A percentile compares a stretch with the other conserved stretches of the same genome.
Conservation (phyloP, 164 flowering plant species). For the Echeveria elegans region DNA sequence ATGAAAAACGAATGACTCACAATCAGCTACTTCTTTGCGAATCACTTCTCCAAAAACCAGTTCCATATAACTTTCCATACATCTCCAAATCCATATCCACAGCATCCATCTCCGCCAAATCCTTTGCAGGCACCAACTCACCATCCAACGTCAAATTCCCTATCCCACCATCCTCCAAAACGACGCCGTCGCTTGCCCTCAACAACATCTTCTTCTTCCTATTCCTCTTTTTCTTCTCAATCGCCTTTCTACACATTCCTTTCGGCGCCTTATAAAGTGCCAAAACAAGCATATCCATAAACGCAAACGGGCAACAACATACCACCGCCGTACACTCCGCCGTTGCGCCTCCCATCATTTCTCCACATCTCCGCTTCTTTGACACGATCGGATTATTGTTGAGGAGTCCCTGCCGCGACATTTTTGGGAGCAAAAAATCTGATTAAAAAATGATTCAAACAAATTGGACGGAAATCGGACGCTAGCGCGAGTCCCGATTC, state of each 20-base stretch:
- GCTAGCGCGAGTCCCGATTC: background rate
- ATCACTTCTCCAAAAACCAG: conserved; percentile 38
- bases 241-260: conserved; percentile 23
- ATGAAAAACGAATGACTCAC: background rate
- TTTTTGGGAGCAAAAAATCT: background rate
- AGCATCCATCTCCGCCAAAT: conserved; percentile 9
- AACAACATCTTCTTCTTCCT: conserved; percentile 13
- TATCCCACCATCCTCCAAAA: background rate
- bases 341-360: conserved; percentile 35
- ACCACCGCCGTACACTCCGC: conserved; percentile 44
- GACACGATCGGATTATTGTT: background rate
- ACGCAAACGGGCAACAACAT: conserved; percentile 41
- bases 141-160: background rate
- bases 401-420: background rate
- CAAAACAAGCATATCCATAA: conserved; percentile 26
- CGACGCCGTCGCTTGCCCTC: background rate
- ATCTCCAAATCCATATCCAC: conserved; percentile 35
- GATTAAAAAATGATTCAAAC: too few species aligned
- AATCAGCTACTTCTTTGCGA: conserved; percentile 19
- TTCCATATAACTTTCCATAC: conserved; percentile 25
- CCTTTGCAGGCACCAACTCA: background rate
- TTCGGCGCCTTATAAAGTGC: conserved; percentile 29
- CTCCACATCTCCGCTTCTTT: conserved; percentile 17
- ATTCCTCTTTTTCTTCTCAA: conserved; percentile 10
- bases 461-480: background rate